Base-by-base conservation (phyloP, 768 basidiomycete genomes). In the Boletus tylopilopsis region DNA sequence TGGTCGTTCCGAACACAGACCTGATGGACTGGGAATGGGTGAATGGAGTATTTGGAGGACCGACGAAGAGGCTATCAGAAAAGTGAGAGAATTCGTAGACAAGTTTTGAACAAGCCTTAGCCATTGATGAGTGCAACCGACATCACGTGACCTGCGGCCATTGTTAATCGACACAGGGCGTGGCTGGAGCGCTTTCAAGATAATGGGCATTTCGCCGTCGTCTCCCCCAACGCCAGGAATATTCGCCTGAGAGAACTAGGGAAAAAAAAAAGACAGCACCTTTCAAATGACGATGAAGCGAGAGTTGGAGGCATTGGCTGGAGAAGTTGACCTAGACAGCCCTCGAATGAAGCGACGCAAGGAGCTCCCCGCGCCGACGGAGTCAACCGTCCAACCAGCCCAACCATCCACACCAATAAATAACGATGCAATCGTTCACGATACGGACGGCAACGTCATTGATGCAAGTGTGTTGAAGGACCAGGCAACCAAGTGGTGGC, bases 21-120 rank as follows among this genome's bases (percentile, higher is more conserved):
- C 68, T 11, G 71, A 73, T 10, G 79, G 77, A 0, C 82, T 90
- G 80, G 82, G 81, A 0, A 89, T 90, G 85, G 85, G 72, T 2
- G 85, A 84, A 51, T 90, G 88, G 88, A 69, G 70, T 0, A 62
- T 87, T 2, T 92, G 87, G 88, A 70, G 71, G 35, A 85, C 88
- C 4, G 73, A 74, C 25, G 74, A 75, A 55, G 70, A 74, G 13
- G 71, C 68, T 32, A 71, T 91, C 16, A 66, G 73, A 33, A 69
- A 70, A 50, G 80, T 85, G 37, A 76, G 79, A 60, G 60, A 70
- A 32, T 68, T 77, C 18, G 72, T 73, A 4, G 80, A 84, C 39
- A 27, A 9, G 10, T 12, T 49, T 2, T 48, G 41, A 40, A 5
- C 33, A 32, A 45, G n/a, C n/a, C n/a, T n/a, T n/a, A n/a, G n/a